A percentile compares a stretch with the other conserved stretches of the same genome.
phyloP scores from a whole-genome alignment of 441 rosid genomes.

The Sinapis alba region DNA sequence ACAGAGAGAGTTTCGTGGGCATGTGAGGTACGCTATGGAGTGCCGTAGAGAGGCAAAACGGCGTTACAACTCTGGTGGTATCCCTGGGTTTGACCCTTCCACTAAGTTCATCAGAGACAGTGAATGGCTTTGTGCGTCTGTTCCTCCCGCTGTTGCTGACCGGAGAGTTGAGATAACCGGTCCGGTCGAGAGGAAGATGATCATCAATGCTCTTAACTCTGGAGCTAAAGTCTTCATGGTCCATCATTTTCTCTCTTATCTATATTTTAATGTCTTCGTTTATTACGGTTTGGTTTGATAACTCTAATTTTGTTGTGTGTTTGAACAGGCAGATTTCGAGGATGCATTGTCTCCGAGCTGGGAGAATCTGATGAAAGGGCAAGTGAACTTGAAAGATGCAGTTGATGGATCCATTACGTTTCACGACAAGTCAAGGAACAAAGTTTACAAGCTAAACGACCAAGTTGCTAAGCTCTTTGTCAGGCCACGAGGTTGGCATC shows the following conservation, averaged over 20 bases:
- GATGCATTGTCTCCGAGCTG: constrained; percentile 91
- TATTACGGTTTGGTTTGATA: not conserved
- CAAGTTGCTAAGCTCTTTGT: constrained; percentile 86
- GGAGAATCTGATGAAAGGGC: constrained; percentile 93
- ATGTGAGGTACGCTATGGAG: constrained; percentile 71
- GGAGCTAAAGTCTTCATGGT: constrained; percentile 98
- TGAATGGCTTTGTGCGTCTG: constrained; percentile 71
- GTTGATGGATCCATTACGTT: constrained; percentile 78
- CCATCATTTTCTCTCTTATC: constrained; percentile 4
- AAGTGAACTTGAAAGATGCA: constrained; percentile 86
- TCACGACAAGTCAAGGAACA: constrained; percentile 78
- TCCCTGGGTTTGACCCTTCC: constrained; percentile 81
- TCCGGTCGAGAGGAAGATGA: constrained; percentile 90
- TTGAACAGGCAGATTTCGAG: constrained; percentile 79
- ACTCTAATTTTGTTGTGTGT: not conserved
- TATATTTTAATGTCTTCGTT: not conserved
- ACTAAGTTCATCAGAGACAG: constrained; percentile 70
- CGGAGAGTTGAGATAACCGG: constrained; percentile 92
- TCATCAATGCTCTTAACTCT: constrained; percentile 93
- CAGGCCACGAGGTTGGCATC: constrained; percentile 94
- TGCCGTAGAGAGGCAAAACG: constrained; percentile 70
- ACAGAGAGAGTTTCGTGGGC: constrained; percentile 75
- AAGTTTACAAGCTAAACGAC: constrained; percentile 80
- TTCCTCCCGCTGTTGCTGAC: constrained; percentile 76
- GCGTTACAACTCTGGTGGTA: constrained; percentile 55